A percentile compares a stretch with the other conserved stretches of the same genome.
phyloP scores from a whole-genome alignment of 345 rosid species.

The Noccaea caerulescens region DNA sequence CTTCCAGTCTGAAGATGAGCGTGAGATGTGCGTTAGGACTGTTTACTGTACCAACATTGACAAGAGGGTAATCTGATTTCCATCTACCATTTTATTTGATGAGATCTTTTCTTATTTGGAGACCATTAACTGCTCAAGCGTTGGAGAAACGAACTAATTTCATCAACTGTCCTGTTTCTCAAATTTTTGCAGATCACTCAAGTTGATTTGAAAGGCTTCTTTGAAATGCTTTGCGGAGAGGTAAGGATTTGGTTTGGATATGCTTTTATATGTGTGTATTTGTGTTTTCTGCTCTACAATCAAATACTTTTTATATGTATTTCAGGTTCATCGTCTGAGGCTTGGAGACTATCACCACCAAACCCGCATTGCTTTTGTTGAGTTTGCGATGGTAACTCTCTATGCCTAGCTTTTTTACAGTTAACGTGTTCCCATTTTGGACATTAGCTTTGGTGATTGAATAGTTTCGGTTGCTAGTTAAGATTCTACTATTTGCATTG shows the following conservation, averaged over 20 bases:
- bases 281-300: neutral
- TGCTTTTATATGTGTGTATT: neutral
- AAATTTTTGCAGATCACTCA: constrained; percentile 69
- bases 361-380: constrained; percentile 96
- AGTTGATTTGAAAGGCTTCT: constrained; percentile 79
- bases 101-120: constrained; percentile 3
- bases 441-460: constrained; percentile 8
- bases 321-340: constrained; percentile 91
- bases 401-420: neutral
- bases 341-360: constrained; percentile 92
- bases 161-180: constrained; percentile 17
- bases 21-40: constrained; percentile 98
- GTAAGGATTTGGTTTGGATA: constrained; percentile 47
- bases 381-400: constrained; percentile 67
- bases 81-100: constrained; percentile 1
- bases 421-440: constrained; percentile 16
- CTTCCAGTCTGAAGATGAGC: constrained; percentile 90
- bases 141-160: neutral
- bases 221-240: constrained; percentile 90
- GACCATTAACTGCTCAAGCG: neutral
- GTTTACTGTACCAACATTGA: constrained; percentile 97
- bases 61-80: constrained; percentile 62
- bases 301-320: neutral
- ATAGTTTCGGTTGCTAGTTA: constrained; percentile 22
- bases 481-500: constrained; percentile 18